Conservation (phyloP, 768 basidiomycete species). For the Tulasnella sp. region DNA sequence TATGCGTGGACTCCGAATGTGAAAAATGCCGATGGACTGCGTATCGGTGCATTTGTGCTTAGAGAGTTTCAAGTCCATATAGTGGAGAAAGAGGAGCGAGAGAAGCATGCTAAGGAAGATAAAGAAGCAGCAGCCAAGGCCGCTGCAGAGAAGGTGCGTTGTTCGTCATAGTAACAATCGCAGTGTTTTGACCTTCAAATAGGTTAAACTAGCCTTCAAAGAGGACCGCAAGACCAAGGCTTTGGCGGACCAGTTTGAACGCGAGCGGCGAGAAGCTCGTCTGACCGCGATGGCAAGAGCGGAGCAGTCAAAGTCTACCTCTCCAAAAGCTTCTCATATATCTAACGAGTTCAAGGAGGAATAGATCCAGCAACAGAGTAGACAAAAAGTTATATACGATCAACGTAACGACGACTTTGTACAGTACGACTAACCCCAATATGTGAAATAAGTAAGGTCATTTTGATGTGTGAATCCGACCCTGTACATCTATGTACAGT, state of each 20-base stretch:
- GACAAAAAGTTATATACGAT: background rate
- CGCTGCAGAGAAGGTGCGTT: conserved; percentile 42
- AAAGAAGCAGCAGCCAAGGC: conserved; percentile 47
- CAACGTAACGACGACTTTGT: background rate
- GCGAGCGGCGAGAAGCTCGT: conserved; percentile 33
- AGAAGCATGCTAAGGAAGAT: conserved; percentile 35
- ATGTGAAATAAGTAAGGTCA: background rate
- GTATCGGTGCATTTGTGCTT: conserved; percentile 51
- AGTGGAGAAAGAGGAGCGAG: conserved; percentile 37
- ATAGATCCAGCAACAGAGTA: background rate
- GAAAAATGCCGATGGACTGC: conserved; percentile 38
- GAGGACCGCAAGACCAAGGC: conserved; percentile 58
- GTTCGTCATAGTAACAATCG: background rate
- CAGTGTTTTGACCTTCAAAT: background rate
- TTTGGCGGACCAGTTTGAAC: conserved; percentile 46
- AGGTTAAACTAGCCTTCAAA: conserved; percentile 70
- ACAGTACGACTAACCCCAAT: background rate
- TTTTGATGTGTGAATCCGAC: background rate
- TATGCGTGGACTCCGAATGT: conserved; percentile 46
- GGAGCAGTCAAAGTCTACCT: background rate
- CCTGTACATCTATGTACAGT: too few relatives aligned
- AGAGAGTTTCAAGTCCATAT: conserved; percentile 47
- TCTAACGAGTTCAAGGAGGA: background rate
- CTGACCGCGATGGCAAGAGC: background rate
- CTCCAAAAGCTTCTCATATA: background rate